Percentiles rank a stretch among this genome's conserved stretches.
phyloP scores from a whole-genome alignment of 106 monocot genomes.

The Dioscorea alata region DNA sequence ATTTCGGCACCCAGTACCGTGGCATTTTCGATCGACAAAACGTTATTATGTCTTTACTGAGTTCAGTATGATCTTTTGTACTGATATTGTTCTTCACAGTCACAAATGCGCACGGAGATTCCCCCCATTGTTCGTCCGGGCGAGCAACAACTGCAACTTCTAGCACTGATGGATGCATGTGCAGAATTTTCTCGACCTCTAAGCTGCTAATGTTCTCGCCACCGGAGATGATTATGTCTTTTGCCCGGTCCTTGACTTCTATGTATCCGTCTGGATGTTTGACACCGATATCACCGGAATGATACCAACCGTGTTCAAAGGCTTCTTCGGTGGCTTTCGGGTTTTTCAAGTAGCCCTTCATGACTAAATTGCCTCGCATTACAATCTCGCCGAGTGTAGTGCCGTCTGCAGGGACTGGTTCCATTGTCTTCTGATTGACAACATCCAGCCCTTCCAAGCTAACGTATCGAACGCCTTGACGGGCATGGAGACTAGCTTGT shows the following conservation, averaged over 20 bases:
- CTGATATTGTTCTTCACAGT: conserved; percentile 27
- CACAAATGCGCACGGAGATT: conserved; percentile 73
- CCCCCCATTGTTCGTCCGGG: conserved; percentile 65
- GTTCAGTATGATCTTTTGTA: conserved; percentile 19
- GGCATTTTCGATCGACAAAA: conserved; percentile 56
- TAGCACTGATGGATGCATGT: conserved; percentile 50
- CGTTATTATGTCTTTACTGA: conserved; percentile 39
- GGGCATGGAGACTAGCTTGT: conserved; percentile 48
- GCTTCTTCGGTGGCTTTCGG: conserved; percentile 56
- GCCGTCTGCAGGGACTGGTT: conserved; percentile 52
- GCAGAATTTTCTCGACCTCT: conserved; percentile 60
- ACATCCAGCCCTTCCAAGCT: conserved; percentile 56
- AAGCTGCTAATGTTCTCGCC: conserved; percentile 75
- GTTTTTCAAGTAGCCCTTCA: conserved; percentile 77
- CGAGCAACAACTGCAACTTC: conserved; percentile 67
- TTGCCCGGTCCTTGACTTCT: conserved; percentile 65
- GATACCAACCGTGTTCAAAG: conserved; percentile 69
- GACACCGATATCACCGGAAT: conserved; percentile 70
- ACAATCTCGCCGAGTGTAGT: conserved; percentile 62
- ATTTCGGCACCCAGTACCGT: conserved; percentile 64
- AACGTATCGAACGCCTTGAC: conserved; percentile 62
- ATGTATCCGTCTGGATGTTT: conserved; percentile 63
- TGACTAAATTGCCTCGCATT: conserved; percentile 60
- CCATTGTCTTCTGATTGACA: conserved; percentile 44
- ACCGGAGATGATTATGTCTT: conserved; percentile 74